Percentiles rank a stretch among this genome's conserved stretches.
These are phyloP conservation scores for Pisolithus orientalis DNA, from an alignment of 768 basidiomycete genomes.

Conservation along the genomic window DNA sequence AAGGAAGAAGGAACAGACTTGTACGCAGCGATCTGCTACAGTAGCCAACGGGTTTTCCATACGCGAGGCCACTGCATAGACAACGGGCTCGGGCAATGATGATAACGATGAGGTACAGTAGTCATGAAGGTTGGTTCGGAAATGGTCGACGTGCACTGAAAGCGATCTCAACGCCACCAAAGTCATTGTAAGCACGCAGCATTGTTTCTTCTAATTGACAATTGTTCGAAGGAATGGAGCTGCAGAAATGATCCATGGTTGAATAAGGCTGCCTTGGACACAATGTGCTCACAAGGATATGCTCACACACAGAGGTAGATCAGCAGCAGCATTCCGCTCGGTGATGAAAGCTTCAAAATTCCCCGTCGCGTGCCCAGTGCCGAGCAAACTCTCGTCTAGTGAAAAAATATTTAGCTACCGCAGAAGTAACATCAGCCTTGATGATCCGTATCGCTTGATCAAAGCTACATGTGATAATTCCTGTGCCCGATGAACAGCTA, in stretches of 20 bases:
- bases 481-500: constrained; percentile 7
- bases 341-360: constrained; percentile 19
- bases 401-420: no score
- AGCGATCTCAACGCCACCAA: constrained; percentile 31
- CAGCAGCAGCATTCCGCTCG: constrained; percentile 7
- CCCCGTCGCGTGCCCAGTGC: constrained; percentile 1
- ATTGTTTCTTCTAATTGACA: constrained; percentile 36
- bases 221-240: constrained; percentile 22
- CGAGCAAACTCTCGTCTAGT: neutral
- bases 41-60: constrained; percentile 12
- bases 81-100: constrained; percentile 33
- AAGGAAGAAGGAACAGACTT: constrained; percentile 23
- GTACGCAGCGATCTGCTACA: neutral
- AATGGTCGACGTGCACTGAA: constrained; percentile 37
- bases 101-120: constrained; percentile 29
- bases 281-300: constrained; percentile 23
- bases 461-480: neutral
- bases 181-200: constrained; percentile 22
- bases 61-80: constrained; percentile 38
- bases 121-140: constrained; percentile 31
- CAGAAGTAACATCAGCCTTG: no score
- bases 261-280: constrained; percentile 18
- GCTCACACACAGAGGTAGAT: constrained; percentile 17
- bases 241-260: constrained; percentile 15
- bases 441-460: no score